Conservation (phyloP, 352 stramenopile species). For the Phytophthora fragariae region DNA sequence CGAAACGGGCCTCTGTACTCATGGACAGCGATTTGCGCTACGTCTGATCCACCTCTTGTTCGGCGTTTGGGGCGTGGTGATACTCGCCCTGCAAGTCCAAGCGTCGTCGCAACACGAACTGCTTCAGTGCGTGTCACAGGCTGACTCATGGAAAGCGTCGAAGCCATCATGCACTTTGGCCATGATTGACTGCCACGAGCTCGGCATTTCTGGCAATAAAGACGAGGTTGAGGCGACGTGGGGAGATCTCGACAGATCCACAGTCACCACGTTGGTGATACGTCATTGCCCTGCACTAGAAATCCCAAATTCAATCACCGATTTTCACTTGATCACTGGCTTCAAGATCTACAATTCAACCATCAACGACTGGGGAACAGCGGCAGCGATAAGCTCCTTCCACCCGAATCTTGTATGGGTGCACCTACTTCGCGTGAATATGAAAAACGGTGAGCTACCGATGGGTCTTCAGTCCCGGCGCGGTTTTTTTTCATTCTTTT, state of each 20-base stretch:
- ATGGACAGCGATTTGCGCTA: not conserved
- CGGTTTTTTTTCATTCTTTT: too few relatives aligned
- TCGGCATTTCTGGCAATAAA: not conserved
- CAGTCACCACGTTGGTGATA: not conserved
- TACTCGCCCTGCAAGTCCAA: not conserved
- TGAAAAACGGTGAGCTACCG: not conserved
- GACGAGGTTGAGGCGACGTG: not conserved
- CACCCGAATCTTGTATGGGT: not conserved
- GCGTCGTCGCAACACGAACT: not conserved
- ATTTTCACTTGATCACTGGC: not conserved
- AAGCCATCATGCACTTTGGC: not conserved
- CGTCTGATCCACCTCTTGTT: not conserved
- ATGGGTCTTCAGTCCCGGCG: not conserved
- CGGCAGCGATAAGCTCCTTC: not conserved
- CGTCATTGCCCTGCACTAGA: not conserved
- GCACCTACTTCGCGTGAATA: not conserved
- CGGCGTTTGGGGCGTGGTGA: not conserved
- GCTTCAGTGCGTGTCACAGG: not conserved
- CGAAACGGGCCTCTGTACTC: not conserved
- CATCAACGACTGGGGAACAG: not conserved
- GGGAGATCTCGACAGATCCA: not conserved
- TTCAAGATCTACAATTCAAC: slow-evolving; percentile 2
- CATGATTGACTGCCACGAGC: not conserved
- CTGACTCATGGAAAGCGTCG: not conserved
- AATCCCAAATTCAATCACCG: not conserved